Conservation (phyloP, 441 rosid genomes). For the Populus hybrid region DNA sequence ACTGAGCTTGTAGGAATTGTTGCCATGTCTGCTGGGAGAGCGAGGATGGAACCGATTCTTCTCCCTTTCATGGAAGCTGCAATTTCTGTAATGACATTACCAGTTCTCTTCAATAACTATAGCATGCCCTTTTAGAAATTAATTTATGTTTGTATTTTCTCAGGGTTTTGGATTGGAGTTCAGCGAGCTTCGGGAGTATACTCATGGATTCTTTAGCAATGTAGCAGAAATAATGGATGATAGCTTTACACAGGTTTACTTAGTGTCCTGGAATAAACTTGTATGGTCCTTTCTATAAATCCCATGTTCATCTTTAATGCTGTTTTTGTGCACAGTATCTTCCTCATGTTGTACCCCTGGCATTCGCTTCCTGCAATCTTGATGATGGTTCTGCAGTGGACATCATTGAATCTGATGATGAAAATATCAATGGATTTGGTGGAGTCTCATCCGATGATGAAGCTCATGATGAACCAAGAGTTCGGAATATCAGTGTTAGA, state of each 20-base stretch:
- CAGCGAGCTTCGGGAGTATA: constrained; percentile 97
- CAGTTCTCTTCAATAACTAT: constrained; percentile 18
- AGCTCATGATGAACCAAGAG: constrained; percentile 95
- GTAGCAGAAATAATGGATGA: constrained; percentile 93
- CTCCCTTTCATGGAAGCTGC: constrained; percentile 95
- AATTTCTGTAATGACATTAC: constrained; percentile 60
- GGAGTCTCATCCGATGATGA: constrained; percentile 99
- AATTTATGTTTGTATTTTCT: constrained; percentile 16
- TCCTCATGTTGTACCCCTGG: constrained; percentile 87
- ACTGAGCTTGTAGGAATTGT: constrained; percentile 99
- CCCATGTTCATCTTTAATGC: constrained; percentile 12
- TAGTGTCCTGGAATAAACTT: constrained; percentile 13
- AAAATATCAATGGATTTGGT: constrained; percentile 76
- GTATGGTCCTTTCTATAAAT: constrained; percentile 6
- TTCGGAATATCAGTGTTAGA: constrained; percentile 91
- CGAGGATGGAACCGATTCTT: constrained; percentile 78
- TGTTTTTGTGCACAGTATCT: constrained; percentile 65
- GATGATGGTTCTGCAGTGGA: constrained; percentile 99
- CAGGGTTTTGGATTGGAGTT: constrained; percentile 94
- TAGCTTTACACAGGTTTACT: constrained; percentile 72
- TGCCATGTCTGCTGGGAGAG: constrained; percentile 92
- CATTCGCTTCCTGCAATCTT: constrained; percentile 92
- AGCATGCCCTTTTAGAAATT: constrained; percentile 12
- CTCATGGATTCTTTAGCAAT: constrained; percentile 98
- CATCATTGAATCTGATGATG: constrained; percentile 92